These are phyloP conservation scores for Emergomyces pasteurianus DNA, from an alignment of 2,329 filamentous ascomycete species.

Conservation along the genomic window DNA sequence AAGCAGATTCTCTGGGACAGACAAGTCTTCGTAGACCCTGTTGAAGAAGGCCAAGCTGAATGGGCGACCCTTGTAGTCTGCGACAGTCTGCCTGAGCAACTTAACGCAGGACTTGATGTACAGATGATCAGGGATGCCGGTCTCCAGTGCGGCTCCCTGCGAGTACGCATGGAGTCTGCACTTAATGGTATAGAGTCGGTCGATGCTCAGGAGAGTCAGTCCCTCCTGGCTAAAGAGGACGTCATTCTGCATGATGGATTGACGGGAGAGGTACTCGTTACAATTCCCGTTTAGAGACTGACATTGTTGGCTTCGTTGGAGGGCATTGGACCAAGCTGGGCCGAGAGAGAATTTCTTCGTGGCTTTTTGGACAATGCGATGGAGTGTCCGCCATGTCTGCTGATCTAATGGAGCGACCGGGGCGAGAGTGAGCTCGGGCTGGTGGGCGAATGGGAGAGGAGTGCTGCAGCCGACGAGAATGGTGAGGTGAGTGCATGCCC, in stretches of 20 bases:
- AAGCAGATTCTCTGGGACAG: slow-evolving; percentile 27
- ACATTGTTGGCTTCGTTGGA: slow-evolving; percentile 24
- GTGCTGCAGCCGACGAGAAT: slow-evolving; percentile 30
- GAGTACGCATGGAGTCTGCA: slow-evolving; percentile 30
- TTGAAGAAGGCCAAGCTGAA: slow-evolving; percentile 34
- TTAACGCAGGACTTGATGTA: slow-evolving; percentile 29
- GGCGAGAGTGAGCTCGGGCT: slow-evolving; percentile 28
- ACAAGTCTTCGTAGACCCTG: slow-evolving; percentile 31
- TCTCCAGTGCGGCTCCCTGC: slow-evolving; percentile 2
- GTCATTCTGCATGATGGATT: slow-evolving; percentile 34
- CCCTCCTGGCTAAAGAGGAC: slow-evolving; percentile 34
- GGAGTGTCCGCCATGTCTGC: slow-evolving; percentile 20
- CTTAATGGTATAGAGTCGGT: slow-evolving; percentile 36
- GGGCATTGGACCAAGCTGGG: slow-evolving; percentile 27
- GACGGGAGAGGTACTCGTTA: slow-evolving; percentile 28
- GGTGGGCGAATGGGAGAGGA: slow-evolving; percentile 27
- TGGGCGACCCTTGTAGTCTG: slow-evolving; percentile 29
- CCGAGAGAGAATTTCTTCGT: slow-evolving; percentile 27
- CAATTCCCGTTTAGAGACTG: slow-evolving; percentile 18
- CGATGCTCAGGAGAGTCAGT: slow-evolving; percentile 32
- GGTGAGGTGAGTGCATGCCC: slow-evolving; percentile 28
- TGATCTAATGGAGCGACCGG: slow-evolving; percentile 24
- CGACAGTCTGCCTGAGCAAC: slow-evolving; percentile 29
- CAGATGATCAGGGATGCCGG: slow-evolving; percentile 19
- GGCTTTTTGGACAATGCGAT: slow-evolving; percentile 25